Percentiles rank a stretch among this genome's conserved stretches.
These are phyloP conservation scores for Fusarium kyushuense DNA, from an alignment of 2,329 filamentous ascomycete species.

Conservation along the genomic window DNA sequence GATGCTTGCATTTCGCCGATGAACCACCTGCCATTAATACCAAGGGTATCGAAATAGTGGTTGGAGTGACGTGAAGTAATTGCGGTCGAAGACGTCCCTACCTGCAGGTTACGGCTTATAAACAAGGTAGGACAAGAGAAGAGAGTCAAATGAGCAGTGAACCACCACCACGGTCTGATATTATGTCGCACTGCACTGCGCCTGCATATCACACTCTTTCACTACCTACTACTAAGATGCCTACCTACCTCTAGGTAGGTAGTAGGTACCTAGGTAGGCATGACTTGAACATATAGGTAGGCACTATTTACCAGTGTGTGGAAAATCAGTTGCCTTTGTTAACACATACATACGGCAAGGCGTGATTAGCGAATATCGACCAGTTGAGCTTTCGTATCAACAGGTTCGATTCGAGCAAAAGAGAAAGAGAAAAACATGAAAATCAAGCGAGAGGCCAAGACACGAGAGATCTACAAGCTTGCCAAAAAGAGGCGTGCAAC, in stretches of 20 bases:
- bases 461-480: conserved; percentile 33
- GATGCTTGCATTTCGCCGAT: neutral
- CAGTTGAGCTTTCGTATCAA: neutral
- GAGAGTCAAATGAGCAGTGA: neutral
- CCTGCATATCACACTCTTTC: neutral
- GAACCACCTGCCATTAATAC: neutral
- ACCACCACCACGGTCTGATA: no score
- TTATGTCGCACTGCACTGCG: neutral
- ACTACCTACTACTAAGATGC: no score
- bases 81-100: neutral
- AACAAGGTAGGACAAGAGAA: neutral
- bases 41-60: neutral
- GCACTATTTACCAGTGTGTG: no score
- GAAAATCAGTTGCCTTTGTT: neutral
- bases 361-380: neutral
- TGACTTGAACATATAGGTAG: no score
- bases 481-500: conserved; percentile 30
- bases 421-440: neutral
- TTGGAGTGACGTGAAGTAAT: conserved; percentile 2
- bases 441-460: conserved; percentile 6
- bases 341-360: neutral
- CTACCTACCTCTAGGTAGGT: no score
- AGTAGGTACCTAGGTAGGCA: no score
- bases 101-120: neutral
- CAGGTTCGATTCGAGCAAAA: neutral